Conservation (phyloP, 352 stramenopile species). For the Globisporangium cylindrosporum region DNA sequence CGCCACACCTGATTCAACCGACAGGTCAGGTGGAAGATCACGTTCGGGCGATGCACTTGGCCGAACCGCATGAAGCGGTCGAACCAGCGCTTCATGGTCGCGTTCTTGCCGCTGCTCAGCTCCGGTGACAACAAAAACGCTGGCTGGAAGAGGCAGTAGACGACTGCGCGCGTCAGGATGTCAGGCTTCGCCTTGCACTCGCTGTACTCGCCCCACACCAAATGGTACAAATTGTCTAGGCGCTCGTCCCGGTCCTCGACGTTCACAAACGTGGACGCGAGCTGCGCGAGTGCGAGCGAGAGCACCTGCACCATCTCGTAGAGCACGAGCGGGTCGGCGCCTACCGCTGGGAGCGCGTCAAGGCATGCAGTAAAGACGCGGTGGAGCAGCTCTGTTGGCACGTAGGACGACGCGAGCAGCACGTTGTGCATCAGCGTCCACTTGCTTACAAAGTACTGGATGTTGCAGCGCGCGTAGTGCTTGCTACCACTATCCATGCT, state of each 20-base stretch:
- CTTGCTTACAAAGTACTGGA: conserved; percentile 49
- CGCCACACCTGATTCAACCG: conserved; percentile 68
- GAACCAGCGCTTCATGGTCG: conserved; percentile 61
- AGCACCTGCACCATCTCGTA: conserved; percentile 71
- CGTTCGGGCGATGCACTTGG: conserved; percentile 59
- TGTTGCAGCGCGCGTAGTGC: conserved; percentile 25
- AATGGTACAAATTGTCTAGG: conserved; percentile 43
- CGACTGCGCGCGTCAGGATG: conserved; percentile 54
- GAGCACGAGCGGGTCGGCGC: conserved; percentile 53
- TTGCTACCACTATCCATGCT: conserved; percentile 5
- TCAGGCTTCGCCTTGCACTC: conserved; percentile 73
- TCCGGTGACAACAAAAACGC: conserved; percentile 40
- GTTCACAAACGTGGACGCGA: conserved; percentile 34
- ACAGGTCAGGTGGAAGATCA: conserved; percentile 75
- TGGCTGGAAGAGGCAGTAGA: conserved; percentile 73
- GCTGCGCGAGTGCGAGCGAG: conserved; percentile 40
- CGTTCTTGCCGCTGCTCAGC: conserved; percentile 21
- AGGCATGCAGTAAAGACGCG: conserved; percentile 41
- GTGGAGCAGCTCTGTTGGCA: conserved; percentile 38
- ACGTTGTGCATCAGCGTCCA: conserved; percentile 56
- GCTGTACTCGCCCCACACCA: conserved; percentile 69
- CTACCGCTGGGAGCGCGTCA: conserved; percentile 47
- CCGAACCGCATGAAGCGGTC: conserved; percentile 51
- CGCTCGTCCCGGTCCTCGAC: conserved; percentile 19
- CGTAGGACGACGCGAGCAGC: conserved; percentile 45